These are phyloP conservation scores for Microbotryum saponariae DNA, from an alignment of 1,284 basidiomycete genomes.

Conservation along the genomic window DNA sequence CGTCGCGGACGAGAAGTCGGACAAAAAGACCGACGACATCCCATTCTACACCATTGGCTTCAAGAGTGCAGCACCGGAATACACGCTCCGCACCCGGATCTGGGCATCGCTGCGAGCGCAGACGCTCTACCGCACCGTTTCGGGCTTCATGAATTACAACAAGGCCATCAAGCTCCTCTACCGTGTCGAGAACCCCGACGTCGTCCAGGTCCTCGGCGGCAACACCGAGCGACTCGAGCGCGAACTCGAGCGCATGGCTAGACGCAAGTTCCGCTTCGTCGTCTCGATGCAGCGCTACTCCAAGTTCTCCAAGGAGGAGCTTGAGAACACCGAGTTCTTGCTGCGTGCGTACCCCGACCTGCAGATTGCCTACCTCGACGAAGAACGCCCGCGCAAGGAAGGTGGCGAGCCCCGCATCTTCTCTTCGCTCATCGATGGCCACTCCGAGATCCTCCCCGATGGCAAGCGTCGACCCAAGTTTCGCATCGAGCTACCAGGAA, in stretches of 20 bases:
- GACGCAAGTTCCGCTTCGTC: conserved; percentile 98
- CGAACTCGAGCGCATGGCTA: conserved; percentile 93
- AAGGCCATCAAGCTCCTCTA: conserved; percentile 99
- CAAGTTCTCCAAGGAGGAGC: conserved; percentile 99
- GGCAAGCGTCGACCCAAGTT: conserved; percentile 92
- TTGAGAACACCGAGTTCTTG: conserved; percentile 97
- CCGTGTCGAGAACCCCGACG: conserved; percentile 97
- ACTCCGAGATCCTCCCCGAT: conserved; percentile 87
- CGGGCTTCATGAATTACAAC: conserved; percentile 99
- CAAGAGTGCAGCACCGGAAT: conserved; percentile 97
- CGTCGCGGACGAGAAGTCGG: conserved; percentile 67
- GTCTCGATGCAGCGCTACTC: conserved; percentile 99
- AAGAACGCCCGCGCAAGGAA: conserved; percentile 83
- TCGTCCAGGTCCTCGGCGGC: conserved; percentile 92
- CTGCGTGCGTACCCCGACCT: conserved; percentile 97
- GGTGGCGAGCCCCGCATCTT: conserved; percentile 92
- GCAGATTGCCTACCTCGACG: conserved; percentile 96
- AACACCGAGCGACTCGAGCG: conserved; percentile 96
- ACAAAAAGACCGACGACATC: conserved; percentile 74
- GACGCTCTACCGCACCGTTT: conserved; percentile 96
- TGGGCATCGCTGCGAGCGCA: conserved; percentile 98
- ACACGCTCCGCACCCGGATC: conserved; percentile 95
- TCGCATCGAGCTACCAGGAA: conserved; percentile 95
- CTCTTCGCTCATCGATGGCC: conserved; percentile 93
- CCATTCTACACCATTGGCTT: conserved; percentile 99